Conservation (phyloP, 2,329 filamentous ascomycete genomes). For the Davidsoniella eucalypti region DNA sequence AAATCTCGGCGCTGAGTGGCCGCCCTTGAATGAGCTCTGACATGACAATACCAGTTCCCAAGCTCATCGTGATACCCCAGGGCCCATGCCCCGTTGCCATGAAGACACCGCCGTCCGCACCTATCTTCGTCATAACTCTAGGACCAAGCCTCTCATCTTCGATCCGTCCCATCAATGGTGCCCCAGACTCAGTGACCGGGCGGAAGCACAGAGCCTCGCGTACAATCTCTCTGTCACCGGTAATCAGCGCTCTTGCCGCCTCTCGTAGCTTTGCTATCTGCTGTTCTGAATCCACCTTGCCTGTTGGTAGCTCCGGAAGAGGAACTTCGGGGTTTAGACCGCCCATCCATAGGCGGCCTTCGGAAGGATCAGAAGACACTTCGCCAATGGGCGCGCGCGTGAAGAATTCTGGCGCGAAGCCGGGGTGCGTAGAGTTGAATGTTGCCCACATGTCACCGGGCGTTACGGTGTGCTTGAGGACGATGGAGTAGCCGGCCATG, state of each 20-base stretch:
- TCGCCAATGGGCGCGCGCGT: constrained; percentile 33
- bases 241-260: neutral
- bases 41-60: constrained; percentile 2
- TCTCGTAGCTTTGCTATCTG: neutral
- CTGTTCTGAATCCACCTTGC: neutral
- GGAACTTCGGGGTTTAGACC: constrained; percentile 44
- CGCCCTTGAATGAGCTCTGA: constrained; percentile 1
- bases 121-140: constrained; percentile 9
- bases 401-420: constrained; percentile 57
- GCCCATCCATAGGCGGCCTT: constrained; percentile 53
- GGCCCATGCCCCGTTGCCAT: constrained; percentile 55
- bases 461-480: constrained; percentile 36
- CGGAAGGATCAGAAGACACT: neutral
- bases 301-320: constrained; percentile 25
- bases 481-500: constrained; percentile 56
- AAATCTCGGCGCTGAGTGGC: constrained; percentile 2
- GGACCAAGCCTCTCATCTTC: constrained; percentile 23
- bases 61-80: constrained; percentile 43
- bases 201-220: constrained; percentile 56
- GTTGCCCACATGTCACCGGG: constrained; percentile 35
- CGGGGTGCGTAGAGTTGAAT: constrained; percentile 41
- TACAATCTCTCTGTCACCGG: constrained; percentile 19
- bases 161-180: constrained; percentile 45
- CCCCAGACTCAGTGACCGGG: constrained; percentile 47
- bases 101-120: constrained; percentile 45